Percentiles rank a stretch among this genome's conserved stretches.
Evolutionary conservation across 2,329 filamentous ascomycete genomes (phyloP).

Genomic region (Geosmithia putterillii): DNA sequence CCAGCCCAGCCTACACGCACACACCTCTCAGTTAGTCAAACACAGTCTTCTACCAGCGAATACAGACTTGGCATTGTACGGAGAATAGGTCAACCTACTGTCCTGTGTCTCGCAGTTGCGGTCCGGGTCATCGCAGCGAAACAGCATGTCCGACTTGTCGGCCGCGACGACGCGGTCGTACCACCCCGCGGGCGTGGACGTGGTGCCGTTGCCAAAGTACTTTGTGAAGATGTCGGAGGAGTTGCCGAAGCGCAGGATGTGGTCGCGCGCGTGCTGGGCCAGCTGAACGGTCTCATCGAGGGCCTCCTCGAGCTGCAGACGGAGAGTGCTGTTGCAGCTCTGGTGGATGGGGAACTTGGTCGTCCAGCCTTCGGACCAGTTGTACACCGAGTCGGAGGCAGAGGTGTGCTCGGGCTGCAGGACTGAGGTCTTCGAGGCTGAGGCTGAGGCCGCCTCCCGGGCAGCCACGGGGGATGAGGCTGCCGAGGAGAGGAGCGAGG

Average conservation of each 20-base stretch:
- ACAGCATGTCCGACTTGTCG: conserved; percentile 43
- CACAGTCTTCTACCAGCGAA: too few relatives aligned
- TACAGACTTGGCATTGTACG: neutral
- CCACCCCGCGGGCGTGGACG: conserved; percentile 47
- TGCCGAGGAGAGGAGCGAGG: conserved; percentile 12
- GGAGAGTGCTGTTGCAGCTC: conserved; percentile 54
- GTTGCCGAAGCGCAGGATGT: conserved; percentile 45
- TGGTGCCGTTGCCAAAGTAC: conserved; percentile 52
- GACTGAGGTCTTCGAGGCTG: conserved; percentile 3
- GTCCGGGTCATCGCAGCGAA: conserved; percentile 59
- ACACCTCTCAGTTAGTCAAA: neutral
- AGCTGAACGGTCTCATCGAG: conserved; percentile 46
- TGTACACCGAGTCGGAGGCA: conserved; percentile 12
- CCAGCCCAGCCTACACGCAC: conserved; percentile 44
- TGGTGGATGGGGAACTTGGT: conserved; percentile 40
- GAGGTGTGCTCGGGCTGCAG: neutral
- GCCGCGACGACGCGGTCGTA: conserved; percentile 46
- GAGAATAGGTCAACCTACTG: conserved; percentile 12
- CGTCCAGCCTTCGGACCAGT: conserved; percentile 19
- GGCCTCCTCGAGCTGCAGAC: conserved; percentile 38
- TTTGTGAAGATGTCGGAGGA: conserved; percentile 47
- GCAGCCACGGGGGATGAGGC: conserved; percentile 14
- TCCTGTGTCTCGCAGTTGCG: conserved; percentile 44
- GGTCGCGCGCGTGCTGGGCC: conserved; percentile 48
- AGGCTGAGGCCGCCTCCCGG: conserved; percentile 3